These are phyloP conservation scores for Carex scoparia DNA, from an alignment of 176 grass and related monocot species.

Conservation along the genomic window DNA sequence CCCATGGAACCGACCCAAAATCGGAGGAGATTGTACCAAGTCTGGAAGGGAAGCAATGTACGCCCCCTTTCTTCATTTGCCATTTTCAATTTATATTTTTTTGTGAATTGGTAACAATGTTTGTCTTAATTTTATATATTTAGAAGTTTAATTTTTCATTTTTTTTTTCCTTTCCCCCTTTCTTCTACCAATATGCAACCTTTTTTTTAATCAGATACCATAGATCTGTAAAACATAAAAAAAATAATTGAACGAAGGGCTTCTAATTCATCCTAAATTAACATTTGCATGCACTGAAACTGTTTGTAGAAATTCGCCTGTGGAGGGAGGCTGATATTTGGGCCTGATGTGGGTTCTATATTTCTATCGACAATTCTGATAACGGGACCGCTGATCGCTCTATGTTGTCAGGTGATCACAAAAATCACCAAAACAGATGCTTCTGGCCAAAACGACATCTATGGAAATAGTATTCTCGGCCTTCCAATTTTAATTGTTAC, in stretches of 20 bases:
- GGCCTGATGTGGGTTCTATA: conserved; percentile 71
- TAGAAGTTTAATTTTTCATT: too few species aligned
- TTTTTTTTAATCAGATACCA: background rate
- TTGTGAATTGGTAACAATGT: background rate
- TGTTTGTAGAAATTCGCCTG: conserved; percentile 70
- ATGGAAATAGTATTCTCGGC: conserved; percentile 42
- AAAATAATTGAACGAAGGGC: background rate
- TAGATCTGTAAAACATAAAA: background rate
- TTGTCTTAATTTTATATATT: background rate
- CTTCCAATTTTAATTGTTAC: conserved; percentile 43
- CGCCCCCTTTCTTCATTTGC: background rate
- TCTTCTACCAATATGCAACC: background rate
- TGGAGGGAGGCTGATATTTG: conserved; percentile 78
- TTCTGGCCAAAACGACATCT: background rate
- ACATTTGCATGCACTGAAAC: background rate
- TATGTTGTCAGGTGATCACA: conserved; percentile 61
- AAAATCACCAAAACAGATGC: conserved; percentile 35
- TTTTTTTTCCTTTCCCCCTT: too few species aligned
- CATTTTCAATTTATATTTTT: background rate
- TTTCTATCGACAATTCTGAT: conserved; percentile 56
- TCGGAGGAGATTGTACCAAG: conserved; percentile 63
- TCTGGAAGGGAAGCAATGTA: conserved; percentile 94
- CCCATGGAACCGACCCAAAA: conserved; percentile 23
- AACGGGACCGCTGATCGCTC: conserved; percentile 36
- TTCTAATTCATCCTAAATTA: background rate